Evolutionary conservation across 2,329 filamentous ascomycete genomes (phyloP).

Genomic region (Fusarium sp.): DNA sequence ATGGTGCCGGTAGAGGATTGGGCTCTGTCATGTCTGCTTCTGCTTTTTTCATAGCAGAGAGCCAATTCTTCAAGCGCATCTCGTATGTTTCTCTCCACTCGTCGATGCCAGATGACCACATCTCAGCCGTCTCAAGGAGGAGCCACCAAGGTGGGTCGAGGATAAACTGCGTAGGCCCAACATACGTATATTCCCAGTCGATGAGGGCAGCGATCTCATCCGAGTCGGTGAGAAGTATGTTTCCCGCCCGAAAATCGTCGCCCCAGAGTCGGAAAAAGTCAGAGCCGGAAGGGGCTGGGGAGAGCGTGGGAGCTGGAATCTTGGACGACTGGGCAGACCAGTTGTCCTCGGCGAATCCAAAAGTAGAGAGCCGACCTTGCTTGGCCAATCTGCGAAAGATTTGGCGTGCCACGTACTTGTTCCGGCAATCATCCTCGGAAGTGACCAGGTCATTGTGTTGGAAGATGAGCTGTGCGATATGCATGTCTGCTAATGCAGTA

Average conservation of each 20-base stretch:
- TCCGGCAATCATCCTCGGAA: constrained; percentile 52
- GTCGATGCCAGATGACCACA: constrained; percentile 37
- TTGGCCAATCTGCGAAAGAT: constrained; percentile 51
- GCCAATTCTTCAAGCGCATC: constrained; percentile 45
- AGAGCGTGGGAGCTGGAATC: constrained; percentile 8
- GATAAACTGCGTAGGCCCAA: constrained; percentile 42
- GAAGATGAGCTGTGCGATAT: constrained; percentile 52
- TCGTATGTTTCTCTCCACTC: constrained; percentile 40
- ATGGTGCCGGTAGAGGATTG: background rate
- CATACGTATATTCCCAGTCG: constrained; percentile 54
- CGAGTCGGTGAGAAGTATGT: constrained; percentile 45
- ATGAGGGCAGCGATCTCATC: constrained; percentile 44
- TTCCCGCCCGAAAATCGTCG: constrained; percentile 50
- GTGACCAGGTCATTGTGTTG: constrained; percentile 53
- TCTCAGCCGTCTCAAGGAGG: constrained; percentile 40
- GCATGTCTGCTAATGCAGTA: constrained; percentile 50
- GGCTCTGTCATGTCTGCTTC: background rate
- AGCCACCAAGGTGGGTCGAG: constrained; percentile 51
- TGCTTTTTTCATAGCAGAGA: constrained; percentile 45
- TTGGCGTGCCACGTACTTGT: constrained; percentile 55
- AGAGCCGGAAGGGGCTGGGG: constrained; percentile 32
- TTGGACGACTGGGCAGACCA: constrained; percentile 45
- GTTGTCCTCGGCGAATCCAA: constrained; percentile 37
- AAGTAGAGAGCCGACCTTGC: constrained; percentile 39
- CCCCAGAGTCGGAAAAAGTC: constrained; percentile 44